Evolutionary conservation across 176 grass and related monocot species (phyloP).

Genomic region (Alloteropsis semialata): DNA sequence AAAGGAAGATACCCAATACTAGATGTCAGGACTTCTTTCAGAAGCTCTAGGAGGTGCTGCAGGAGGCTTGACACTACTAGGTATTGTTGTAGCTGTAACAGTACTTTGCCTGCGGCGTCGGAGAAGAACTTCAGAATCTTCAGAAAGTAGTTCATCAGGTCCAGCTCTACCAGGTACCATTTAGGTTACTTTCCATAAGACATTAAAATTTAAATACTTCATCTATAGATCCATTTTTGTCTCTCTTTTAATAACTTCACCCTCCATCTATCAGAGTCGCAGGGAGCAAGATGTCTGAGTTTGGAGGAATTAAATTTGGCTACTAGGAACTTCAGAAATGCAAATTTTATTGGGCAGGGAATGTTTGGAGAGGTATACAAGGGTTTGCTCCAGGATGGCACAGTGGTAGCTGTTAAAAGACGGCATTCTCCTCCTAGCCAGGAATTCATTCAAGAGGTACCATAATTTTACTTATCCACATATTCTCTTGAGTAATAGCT

Average conservation of each 20-base stretch:
- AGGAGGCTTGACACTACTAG: slow-evolving; percentile 63
- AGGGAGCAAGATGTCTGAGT: slow-evolving; percentile 54
- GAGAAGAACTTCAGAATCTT: slow-evolving; percentile 63
- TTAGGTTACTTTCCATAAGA: slow-evolving; percentile 2
- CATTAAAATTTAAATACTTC: slow-evolving; percentile 14
- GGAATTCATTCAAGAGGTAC: slow-evolving; percentile 87
- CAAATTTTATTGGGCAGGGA: slow-evolving; percentile 74
- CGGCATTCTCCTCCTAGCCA: slow-evolving; percentile 61
- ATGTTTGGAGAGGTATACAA: slow-evolving; percentile 94
- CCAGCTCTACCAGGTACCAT: slow-evolving; percentile 63
- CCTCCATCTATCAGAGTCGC: slow-evolving; percentile 38
- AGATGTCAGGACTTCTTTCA: slow-evolving; percentile 84
- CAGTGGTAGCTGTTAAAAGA: slow-evolving; percentile 83
- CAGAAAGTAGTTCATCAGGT: slow-evolving; percentile 70
- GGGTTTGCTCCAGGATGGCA: slow-evolving; percentile 87
- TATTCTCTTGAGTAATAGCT: slow-evolving; percentile 17
- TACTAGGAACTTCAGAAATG: slow-evolving; percentile 69
- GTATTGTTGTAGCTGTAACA: slow-evolving; percentile 35
- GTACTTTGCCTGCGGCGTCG: slow-evolving; percentile 36
- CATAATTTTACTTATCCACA: slow-evolving; percentile 3
- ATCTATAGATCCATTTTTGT: slow-evolving; percentile 8
- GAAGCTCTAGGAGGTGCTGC: slow-evolving; percentile 80
- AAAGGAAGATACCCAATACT: slow-evolving; percentile 52
- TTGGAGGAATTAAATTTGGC: slow-evolving; percentile 75
- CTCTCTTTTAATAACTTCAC: background rate